A percentile compares a stretch with the other conserved stretches of the same genome.
phyloP scores from a whole-genome alignment of 352 stramenopile genomes.

The Globisporangium yorkense region DNA sequence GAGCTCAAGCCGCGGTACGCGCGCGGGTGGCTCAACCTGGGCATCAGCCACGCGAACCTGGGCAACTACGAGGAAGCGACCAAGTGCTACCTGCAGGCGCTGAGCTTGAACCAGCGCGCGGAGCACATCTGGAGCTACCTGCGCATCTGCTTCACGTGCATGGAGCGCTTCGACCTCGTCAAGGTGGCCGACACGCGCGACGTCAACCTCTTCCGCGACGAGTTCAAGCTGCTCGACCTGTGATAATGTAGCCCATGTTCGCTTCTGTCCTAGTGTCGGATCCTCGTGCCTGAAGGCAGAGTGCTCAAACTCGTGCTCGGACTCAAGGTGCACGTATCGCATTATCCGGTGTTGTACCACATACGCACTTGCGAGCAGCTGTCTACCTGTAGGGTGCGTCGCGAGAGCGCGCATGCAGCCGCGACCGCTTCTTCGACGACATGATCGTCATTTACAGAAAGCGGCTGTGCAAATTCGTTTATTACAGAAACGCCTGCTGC shows the following conservation, averaged over 20 bases:
- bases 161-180: conserved; percentile 96
- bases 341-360: too few relatives aligned
- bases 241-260: conserved; percentile 16
- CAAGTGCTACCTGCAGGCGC: conserved; percentile 96
- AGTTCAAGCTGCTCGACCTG: conserved; percentile 83
- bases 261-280: too few relatives aligned
- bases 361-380: too few relatives aligned
- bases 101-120: conserved; percentile 93
- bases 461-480: too few relatives aligned
- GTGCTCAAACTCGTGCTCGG: too few relatives aligned
- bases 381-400: too few relatives aligned
- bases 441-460: too few relatives aligned
- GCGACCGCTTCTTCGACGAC: too few relatives aligned
- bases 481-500: neutral
- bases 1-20: conserved; percentile 96
- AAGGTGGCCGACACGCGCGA: conserved; percentile 87
- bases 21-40: conserved; percentile 96
- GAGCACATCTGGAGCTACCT: conserved; percentile 99
- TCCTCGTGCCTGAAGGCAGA: too few relatives aligned
- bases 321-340: too few relatives aligned
- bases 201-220: conserved; percentile 66
- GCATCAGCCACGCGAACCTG: conserved; percentile 96
- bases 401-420: too few relatives aligned
- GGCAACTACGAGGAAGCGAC: conserved; percentile 93
- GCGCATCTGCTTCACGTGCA: conserved; percentile 96